Evolutionary conservation across 768 basidiomycete species (phyloP).

Genomic region (Suillus alpinus): DNA sequence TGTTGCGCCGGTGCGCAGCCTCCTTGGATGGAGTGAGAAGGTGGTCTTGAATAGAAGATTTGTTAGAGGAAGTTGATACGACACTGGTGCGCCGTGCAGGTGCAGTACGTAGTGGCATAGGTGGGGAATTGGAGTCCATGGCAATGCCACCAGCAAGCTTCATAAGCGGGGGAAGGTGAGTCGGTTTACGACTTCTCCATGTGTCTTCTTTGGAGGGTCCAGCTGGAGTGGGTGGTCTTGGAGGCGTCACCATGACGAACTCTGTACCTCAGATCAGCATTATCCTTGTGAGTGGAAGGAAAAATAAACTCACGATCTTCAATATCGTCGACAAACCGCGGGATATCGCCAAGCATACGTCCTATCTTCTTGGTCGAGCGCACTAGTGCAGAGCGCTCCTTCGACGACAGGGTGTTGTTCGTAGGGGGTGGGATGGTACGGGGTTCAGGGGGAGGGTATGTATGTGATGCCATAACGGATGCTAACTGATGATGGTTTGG

Average conservation of each 20-base stretch:
- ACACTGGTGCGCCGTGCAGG: constrained; percentile 17
- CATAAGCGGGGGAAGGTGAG: constrained; percentile 26
- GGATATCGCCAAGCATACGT: constrained; percentile 55
- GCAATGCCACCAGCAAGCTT: constrained; percentile 9
- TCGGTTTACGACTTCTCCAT: constrained; percentile 27
- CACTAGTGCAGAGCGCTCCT: constrained; percentile 54
- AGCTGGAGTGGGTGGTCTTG: constrained; percentile 3
- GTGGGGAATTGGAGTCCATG: constrained; percentile 7
- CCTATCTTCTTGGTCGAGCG: constrained; percentile 60
- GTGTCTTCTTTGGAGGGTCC: constrained; percentile 10
- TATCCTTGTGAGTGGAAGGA: not conserved
- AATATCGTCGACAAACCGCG: constrained; percentile 48
- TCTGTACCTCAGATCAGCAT: not conserved
- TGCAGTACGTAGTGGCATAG: constrained; percentile 7
- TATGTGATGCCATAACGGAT: constrained; percentile 6
- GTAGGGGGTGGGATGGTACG: constrained; percentile 55
- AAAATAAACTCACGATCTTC: constrained; percentile 1
- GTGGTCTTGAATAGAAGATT: constrained; percentile 23
- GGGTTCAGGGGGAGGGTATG: constrained; percentile 17
- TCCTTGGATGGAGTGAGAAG: constrained; percentile 32
- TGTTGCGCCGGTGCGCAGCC: constrained; percentile 43
- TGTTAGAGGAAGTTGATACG: constrained; percentile 20
- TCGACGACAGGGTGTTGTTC: constrained; percentile 47
- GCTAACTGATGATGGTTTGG: not conserved
- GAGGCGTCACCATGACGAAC: not conserved